Base-by-base conservation (phyloP, 345 rosid species). In the Reutealis trisperma region DNA sequence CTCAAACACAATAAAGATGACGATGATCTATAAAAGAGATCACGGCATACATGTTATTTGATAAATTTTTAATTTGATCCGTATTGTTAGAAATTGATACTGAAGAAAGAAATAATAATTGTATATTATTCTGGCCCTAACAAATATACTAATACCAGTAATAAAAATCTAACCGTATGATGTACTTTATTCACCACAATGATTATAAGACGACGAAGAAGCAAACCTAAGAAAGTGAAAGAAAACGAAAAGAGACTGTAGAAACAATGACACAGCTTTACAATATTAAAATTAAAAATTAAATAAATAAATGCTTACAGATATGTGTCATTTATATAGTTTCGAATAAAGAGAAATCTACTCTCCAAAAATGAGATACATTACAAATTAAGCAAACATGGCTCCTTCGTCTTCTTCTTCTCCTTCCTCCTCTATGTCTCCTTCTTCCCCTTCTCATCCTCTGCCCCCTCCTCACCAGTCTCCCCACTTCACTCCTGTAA, bases 401-500 rank as follows among this genome's bases (percentile, higher is more conserved):
- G 91, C 90, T 82, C 87, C 94, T 63, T 69, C 89, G 30, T 86
- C 91, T 62, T 84, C 97, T 7, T 85, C 92, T 45, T 82, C 98
- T 80, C 81, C 93, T 74, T 81, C 88, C 60, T 83, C 88, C 54
- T 85, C 93, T 71, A 87, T 86, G 73, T 84, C 88, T 16, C 90
- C 89, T 45, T 45, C 84, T 32, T 70, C 67, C 58, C 79, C 79
- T 70, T 77, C 79, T 70, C 45, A 78, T 34, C 86, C 86, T 77
- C 83, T 85, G 65, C 83, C 78, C 64, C 79, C 81, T 12, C 47
- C 75, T 71, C 90, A 78, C 79, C 98, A 81, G 24, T 79, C 90
- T 44, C 88, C 88, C 63, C 79, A 76, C 30, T 90, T 94, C 84
- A 87, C 92, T 71, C 93, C 99, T 44, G 99, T 95, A 84, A 90